Base-by-base conservation (phyloP, 2,329 filamentous ascomycete genomes). In the Tolypocladium paradoxum region DNA sequence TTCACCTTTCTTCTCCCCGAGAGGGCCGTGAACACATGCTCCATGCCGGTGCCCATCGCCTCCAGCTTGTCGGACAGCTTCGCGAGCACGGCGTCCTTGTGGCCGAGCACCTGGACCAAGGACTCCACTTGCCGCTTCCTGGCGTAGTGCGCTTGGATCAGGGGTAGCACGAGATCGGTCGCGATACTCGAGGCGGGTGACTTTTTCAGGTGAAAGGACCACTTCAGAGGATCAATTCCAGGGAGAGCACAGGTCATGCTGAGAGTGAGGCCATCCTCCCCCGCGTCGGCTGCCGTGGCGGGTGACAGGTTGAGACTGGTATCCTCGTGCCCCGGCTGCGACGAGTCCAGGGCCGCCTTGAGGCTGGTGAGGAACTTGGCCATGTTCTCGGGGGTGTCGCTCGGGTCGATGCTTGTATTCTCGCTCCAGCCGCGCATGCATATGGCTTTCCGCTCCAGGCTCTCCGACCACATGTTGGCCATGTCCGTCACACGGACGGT, bases 331-430 rank as follows among this genome's bases (percentile, higher is more conserved):
- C 71, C 72, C 22, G 65, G 63, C 37, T 70, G 69, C 22, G 62
- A 79, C 54, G 57, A 72, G 71, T 73, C 77, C 62, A 82, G 68
- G 33, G 77, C 76, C 40, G 70, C 70, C 49, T 72, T 68, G 20
- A 92, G 71, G 60, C 85, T 84, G 24, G 79, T 74, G 16, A 91
- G 71, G 50, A 92, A 81, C 50, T 83, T 82, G 29, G 70, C 65
- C 69, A 88, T 81, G 61, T 92, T 87, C 50, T 82, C 78, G 0
- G 75, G 72, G 55, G 85, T 84, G 58, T 86, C 83, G 63, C 78
- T 83, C 1, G 88, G 83, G 63, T 92, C 87, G 56, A 92, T 90
- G 56, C 79, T 83, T 18, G 84, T 87, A 60, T 82, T 77, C 59
- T 84, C 76, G 27, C 77, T 70, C 53, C 80, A 73, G 33, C 82